Evolutionary conservation across 169 alveolate genomes (phyloP).

Genomic region (Babesia caballi): DNA sequence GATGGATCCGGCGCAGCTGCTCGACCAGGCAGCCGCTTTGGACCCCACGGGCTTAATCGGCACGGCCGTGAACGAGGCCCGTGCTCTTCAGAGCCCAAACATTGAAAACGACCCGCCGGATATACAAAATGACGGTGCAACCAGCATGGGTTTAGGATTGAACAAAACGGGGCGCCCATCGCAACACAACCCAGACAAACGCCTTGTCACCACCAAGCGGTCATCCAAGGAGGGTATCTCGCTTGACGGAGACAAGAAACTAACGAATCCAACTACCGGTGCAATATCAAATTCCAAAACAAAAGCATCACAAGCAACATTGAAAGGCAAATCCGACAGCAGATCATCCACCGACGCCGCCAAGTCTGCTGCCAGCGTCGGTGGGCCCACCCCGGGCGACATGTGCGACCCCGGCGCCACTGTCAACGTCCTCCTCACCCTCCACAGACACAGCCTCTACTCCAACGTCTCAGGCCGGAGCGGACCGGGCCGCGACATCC

Average conservation of each 20-base stretch:
- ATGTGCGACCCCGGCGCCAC: slow-evolving; percentile 29
- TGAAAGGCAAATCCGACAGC: background rate
- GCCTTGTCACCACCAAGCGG: background rate
- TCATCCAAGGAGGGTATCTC: background rate
- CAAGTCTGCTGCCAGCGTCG: background rate
- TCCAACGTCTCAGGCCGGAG: background rate
- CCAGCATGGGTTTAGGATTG: too few relatives aligned
- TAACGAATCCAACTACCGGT: too few relatives aligned
- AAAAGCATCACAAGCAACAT: too few relatives aligned
- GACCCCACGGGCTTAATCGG: slow-evolving; percentile 26
- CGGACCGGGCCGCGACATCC: slow-evolving; percentile 11
- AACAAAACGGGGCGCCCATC: background rate
- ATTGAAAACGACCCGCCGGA: background rate
- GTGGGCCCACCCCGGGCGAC: slow-evolving; percentile 6
- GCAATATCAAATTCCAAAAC: too few relatives aligned
- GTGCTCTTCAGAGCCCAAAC: background rate
- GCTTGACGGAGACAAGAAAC: too few relatives aligned
- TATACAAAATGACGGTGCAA: background rate
- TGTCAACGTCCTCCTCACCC: slow-evolving; percentile 49
- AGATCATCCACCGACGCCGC: background rate
- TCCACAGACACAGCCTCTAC: slow-evolving; percentile 53
- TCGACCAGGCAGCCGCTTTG: slow-evolving; percentile 1
- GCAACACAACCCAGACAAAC: background rate
- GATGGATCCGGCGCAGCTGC: background rate
- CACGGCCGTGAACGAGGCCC: background rate